phyloP scores from a whole-genome alignment of 1,139 yeast species.

The Hansenula sp. region DNA sequence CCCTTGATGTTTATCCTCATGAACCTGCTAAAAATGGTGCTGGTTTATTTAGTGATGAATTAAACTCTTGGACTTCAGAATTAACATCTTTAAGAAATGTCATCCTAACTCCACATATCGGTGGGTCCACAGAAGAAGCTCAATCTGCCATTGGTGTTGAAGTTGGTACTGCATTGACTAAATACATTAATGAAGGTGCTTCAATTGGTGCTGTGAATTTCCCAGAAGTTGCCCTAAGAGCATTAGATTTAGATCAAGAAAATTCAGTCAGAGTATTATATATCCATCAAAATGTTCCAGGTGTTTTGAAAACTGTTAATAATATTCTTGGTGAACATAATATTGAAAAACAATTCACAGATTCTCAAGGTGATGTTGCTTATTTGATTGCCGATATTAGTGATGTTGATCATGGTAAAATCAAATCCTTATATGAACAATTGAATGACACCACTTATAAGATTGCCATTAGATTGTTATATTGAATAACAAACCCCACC shows the following conservation, averaged over 20 bases:
- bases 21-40: conserved; percentile 98
- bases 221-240: conserved; percentile 96
- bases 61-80: conserved; percentile 84
- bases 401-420: conserved; percentile 77
- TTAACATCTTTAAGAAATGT: conserved; percentile 81
- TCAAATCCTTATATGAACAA: conserved; percentile 80
- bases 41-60: conserved; percentile 61
- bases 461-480: conserved; percentile 86
- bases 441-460: conserved; percentile 89
- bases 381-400: conserved; percentile 97
- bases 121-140: conserved; percentile 99
- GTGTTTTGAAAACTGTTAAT: conserved; percentile 96
- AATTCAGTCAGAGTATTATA: conserved; percentile 90
- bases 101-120: conserved; percentile 94
- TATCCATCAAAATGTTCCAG: conserved; percentile 97
- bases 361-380: conserved; percentile 93
- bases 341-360: conserved; percentile 96
- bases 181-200: conserved; percentile 93
- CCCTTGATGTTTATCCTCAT: conserved; percentile 92
- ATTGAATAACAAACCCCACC: conserved; percentile 34
- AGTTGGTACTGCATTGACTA: conserved; percentile 81
- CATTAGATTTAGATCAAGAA: conserved; percentile 83
- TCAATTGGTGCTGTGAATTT: conserved; percentile 97
- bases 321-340: conserved; percentile 92
- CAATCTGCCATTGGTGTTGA: conserved; percentile 97